Conservation (phyloP, 2,329 filamentous ascomycete genomes). For the Paracorniculantispora psalliotae region DNA sequence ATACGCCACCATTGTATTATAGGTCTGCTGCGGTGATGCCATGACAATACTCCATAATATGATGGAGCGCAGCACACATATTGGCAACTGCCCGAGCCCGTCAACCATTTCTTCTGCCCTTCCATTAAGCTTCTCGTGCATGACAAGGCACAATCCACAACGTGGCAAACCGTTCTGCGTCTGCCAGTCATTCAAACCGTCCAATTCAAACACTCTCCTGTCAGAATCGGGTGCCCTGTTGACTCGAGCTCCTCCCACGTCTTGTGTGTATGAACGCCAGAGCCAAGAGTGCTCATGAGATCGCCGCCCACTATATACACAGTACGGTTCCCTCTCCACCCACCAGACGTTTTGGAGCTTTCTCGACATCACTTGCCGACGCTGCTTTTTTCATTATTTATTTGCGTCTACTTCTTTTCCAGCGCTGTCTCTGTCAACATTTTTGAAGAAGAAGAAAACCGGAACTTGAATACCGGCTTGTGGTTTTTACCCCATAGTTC, state of each 20-base stretch:
- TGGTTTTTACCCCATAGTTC: background rate
- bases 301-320: slow-evolving; percentile 13
- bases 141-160: slow-evolving; percentile 9
- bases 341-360: background rate
- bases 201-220: background rate
- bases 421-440: background rate
- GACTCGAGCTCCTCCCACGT: background rate
- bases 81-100: slow-evolving; percentile 6
- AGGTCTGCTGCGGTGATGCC: slow-evolving; percentile 8
- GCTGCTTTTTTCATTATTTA: background rate
- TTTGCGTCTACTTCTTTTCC: background rate
- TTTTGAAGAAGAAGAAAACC: background rate
- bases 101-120: slow-evolving; percentile 7
- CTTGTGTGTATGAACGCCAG: background rate
- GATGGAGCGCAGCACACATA: slow-evolving; percentile 10
- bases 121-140: slow-evolving; percentile 9
- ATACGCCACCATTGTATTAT: slow-evolving; percentile 9
- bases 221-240: background rate
- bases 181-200: background rate
- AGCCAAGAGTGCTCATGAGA: slow-evolving; percentile 9
- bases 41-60: slow-evolving; percentile 12
- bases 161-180: background rate
- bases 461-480: background rate
- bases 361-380: slow-evolving; percentile 1
- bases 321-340: slow-evolving; percentile 4